phyloP scores from a whole-genome alignment of 2,329 filamentous ascomycete species.

The Sclerotinia spermophila region DNA sequence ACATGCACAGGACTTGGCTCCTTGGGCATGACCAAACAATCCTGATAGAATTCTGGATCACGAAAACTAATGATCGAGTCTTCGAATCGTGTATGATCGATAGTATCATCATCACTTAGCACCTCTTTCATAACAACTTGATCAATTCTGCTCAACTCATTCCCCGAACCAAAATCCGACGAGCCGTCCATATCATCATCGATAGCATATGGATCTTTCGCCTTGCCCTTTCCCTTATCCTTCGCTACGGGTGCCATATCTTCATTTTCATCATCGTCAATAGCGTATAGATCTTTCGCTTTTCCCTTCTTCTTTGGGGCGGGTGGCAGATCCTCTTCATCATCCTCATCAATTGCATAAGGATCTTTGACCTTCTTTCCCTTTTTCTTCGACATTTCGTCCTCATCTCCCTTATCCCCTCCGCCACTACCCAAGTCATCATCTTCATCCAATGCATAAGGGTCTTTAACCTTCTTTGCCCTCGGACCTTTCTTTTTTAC shows the following conservation, averaged over 20 bases:
- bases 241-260: background rate
- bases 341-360: constrained; percentile 6
- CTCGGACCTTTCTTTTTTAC: constrained; percentile 13
- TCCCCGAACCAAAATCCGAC: constrained; percentile 10
- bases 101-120: constrained; percentile 11
- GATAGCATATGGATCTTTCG: background rate
- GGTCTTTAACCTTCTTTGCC: constrained; percentile 7
- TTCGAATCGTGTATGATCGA: constrained; percentile 2
- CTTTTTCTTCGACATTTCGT: background rate
- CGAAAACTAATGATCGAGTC: constrained; percentile 25
- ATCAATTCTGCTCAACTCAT: background rate
- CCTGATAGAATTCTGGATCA: constrained; percentile 32
- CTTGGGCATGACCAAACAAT: constrained; percentile 26
- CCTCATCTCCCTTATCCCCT: background rate
- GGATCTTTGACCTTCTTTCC: constrained; percentile 9
- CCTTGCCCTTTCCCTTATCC: constrained; percentile 4
- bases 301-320: constrained; percentile 7
- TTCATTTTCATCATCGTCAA: background rate
- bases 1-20: constrained; percentile 5
- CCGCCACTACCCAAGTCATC: background rate
- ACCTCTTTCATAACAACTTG: constrained; percentile 12
- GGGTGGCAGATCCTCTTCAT: constrained; percentile 1
- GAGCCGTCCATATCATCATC: constrained; percentile 11
- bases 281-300: constrained; percentile 8
- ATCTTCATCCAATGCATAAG: constrained; percentile 13